Percentiles rank a stretch among this genome's conserved stretches.
phyloP scores from a whole-genome alignment of 176 grass and related monocot genomes.

The Bonia amplexicaulis region DNA sequence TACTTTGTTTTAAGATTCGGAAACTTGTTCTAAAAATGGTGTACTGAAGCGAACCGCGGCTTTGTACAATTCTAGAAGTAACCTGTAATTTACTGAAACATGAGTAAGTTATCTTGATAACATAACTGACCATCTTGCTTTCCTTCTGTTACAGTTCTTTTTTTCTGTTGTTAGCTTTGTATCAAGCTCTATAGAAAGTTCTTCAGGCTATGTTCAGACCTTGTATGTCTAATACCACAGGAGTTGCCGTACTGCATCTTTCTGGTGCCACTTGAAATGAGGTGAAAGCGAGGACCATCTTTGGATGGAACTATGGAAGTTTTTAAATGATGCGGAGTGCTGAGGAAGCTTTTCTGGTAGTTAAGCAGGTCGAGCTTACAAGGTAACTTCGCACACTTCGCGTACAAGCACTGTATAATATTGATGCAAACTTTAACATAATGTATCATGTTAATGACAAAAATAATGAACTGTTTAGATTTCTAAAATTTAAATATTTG shows the following conservation, averaged over 20 bases:
- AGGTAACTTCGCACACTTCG: not conserved
- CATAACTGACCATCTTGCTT: not conserved
- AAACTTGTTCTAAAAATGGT: too few relatives aligned
- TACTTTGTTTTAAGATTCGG: too few relatives aligned
- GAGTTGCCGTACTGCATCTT: conserved; percentile 5
- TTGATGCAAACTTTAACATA: not conserved
- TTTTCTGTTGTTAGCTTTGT: not conserved
- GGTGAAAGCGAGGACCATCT: not conserved
- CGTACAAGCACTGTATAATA: not conserved
- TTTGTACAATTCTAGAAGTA: not conserved
- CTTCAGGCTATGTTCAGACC: not conserved
- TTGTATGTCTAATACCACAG: not conserved
- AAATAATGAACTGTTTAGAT: not conserved
- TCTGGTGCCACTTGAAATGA: conserved; percentile 5
- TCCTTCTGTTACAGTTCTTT: not conserved
- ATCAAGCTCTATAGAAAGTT: not conserved
- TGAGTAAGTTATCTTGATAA: not conserved
- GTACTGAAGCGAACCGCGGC: too few relatives aligned
- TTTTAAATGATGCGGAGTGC: not conserved
- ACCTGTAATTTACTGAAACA: not conserved
- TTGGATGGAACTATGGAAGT: not conserved
- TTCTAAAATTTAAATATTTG: not conserved
- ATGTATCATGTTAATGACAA: not conserved
- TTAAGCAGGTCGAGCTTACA: not conserved
- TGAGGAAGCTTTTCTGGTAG: not conserved